Evolutionary conservation across 1,139 yeast species (phyloP).

Genomic region (Yamadazyma kanchanaburiensis): DNA sequence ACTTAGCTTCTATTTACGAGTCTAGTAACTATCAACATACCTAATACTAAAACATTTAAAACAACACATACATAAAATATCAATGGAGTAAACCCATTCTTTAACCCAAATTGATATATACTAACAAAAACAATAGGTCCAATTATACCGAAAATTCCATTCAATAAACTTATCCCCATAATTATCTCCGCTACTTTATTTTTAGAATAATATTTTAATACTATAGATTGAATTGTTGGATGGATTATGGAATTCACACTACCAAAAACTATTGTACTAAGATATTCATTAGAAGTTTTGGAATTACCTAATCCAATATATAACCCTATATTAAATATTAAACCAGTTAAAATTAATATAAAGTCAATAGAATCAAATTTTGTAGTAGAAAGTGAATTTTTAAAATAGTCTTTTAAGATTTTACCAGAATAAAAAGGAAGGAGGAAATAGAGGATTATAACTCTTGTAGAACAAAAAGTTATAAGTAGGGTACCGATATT

Average conservation of each 20-base stretch:
- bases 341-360: conserved; percentile 27
- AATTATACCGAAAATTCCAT: conserved; percentile 12
- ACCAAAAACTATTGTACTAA: conserved; percentile 29
- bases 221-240: conserved; percentile 34
- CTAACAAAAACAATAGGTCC: conserved; percentile 21
- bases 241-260: conserved; percentile 42
- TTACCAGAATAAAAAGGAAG: conserved; percentile 31
- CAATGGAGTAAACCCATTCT: conserved; percentile 5
- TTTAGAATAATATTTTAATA: conserved; percentile 39
- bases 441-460: conserved; percentile 28
- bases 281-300: conserved; percentile 15
- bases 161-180: conserved; percentile 35
- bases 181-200: conserved; percentile 38
- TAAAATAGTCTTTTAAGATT: conserved; percentile 28
- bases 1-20: no score
- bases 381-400: conserved; percentile 23
- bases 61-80: conserved; percentile 6
- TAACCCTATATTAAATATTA: conserved; percentile 40
- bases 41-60: no score
- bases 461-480: conserved; percentile 44
- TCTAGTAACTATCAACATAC: no score
- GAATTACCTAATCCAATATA: conserved; percentile 24
- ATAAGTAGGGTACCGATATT: conserved; percentile 62
- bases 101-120: conserved; percentile 19
- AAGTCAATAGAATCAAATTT: conserved; percentile 57